Evolutionary conservation across 1,284 basidiomycete genomes (phyloP).

Genomic region (Heterobasidion occidentale): DNA sequence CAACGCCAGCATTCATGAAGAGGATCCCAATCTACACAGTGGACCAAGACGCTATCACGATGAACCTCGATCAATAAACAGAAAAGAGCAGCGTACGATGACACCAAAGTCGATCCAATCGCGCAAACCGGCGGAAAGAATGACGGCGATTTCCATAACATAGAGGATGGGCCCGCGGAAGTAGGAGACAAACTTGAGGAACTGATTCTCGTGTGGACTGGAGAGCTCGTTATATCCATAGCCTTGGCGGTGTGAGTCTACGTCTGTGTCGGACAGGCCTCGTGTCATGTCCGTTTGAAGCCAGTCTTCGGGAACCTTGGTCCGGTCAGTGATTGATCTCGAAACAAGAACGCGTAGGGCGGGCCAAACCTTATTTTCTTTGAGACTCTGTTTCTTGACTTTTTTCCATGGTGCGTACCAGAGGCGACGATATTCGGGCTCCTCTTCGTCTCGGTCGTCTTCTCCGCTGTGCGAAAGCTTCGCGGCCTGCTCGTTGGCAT

Average conservation of each 20-base stretch:
- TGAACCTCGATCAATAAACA: not conserved
- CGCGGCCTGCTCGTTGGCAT: constrained; percentile 12
- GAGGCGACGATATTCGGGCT: constrained; percentile 12
- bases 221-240: constrained; percentile 43
- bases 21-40: constrained; percentile 27
- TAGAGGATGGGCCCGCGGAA: constrained; percentile 43
- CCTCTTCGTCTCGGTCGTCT: constrained; percentile 8
- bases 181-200: constrained; percentile 39
- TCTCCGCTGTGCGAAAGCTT: constrained; percentile 7
- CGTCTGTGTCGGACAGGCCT: constrained; percentile 33
- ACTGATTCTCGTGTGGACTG: constrained; percentile 33
- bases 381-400: constrained; percentile 18
- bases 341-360: not conserved
- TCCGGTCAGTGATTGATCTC: too few relatives aligned
- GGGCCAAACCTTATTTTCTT: constrained; percentile 7
- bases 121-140: constrained; percentile 42
- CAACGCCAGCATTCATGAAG: constrained; percentile 39
- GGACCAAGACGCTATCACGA: not conserved
- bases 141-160: constrained; percentile 43
- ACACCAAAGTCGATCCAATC: constrained; percentile 53
- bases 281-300: constrained; percentile 37
- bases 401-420: constrained; percentile 32
- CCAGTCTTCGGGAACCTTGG: constrained; percentile 27
- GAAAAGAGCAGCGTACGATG: constrained; percentile 23
- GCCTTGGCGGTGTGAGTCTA: constrained; percentile 21